Base-by-base conservation (phyloP, 768 basidiomycete species). In the Pleurotus giganteus region DNA sequence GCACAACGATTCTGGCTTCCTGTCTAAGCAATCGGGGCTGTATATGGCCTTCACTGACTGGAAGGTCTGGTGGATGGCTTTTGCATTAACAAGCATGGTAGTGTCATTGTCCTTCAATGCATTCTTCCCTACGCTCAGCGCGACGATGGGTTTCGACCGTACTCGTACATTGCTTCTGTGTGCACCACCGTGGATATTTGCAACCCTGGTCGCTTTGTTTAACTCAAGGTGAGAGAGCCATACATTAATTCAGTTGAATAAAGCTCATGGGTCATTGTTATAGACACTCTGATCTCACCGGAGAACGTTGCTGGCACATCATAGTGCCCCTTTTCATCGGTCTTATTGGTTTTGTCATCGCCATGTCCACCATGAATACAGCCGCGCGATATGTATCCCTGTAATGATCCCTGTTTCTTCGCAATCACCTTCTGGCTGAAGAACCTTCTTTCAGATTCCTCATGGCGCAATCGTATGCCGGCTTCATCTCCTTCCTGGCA, bases 241-340 rank as follows among this genome's bases (percentile, higher is more conserved):
- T 24, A 41, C 11, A 5, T n/a, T 9, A 44, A n/a, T 19, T 4
- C 3, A 15, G 3, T 31, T n/a, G 32, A 13, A 19, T 13, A 24
- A 31, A 19, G 9, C 56, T 59, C 7, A 47, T 28, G 54, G 37
- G 26, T 47, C 36, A 49, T 17, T 31, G 19, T 60, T 44, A 7
- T 46, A 83, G 86, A 57, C 87, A 88, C 69, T 89, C 92, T 0
- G 92, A 95, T 69, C 71, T 70, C 57, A 72, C 65, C 11, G 80
- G 79, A 24, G 90, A 94, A 63, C 84, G 91, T 44, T 91, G 81
- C 73, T 80, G 74, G 64, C 88, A 93, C 67, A 83, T 84, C 53
- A 67, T 71, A 1, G 45, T 68, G 11, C 76, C 89, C 1, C 66
- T 88, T 32, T 54, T 70, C 21, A 51, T 85, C 15, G 89, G 89